Conservation (phyloP, 2,329 filamentous ascomycete species). For the Sporothrix variecibatus region DNA sequence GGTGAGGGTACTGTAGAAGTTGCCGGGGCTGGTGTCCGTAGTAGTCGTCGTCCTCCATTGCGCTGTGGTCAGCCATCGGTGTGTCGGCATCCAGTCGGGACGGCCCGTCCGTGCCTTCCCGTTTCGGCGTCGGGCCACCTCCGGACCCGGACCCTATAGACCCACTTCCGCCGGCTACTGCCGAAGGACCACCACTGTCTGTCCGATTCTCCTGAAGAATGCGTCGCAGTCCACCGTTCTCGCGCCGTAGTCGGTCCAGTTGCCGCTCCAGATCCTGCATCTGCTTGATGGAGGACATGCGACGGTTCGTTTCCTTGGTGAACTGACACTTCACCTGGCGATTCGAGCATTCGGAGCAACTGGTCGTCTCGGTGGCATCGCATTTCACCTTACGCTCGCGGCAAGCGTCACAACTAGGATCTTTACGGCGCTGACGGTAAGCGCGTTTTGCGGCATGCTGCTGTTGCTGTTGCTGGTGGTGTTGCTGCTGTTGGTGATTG, state of each 20-base stretch:
- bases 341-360: slow-evolving; percentile 96
- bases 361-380: slow-evolving; percentile 93
- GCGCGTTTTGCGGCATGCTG: slow-evolving; percentile 81
- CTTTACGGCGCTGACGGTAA: slow-evolving; percentile 91
- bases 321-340: slow-evolving; percentile 98
- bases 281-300: slow-evolving; percentile 99
- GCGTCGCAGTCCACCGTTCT: slow-evolving; percentile 73
- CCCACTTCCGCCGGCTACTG: neutral
- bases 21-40: neutral
- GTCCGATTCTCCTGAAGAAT: slow-evolving; percentile 56
- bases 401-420: slow-evolving; percentile 96
- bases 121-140: slow-evolving; percentile 28
- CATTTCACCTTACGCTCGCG: slow-evolving; percentile 85
- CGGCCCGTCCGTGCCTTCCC: slow-evolving; percentile 24
- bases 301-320: slow-evolving; percentile 96
- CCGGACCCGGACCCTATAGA: slow-evolving; percentile 10
- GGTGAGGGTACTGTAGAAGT: neutral
- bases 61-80: neutral
- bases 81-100: neutral
- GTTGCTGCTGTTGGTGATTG: slow-evolving; percentile 36
- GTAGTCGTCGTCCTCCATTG: neutral
- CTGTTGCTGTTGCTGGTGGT: slow-evolving; percentile 19
- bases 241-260: slow-evolving; percentile 74
- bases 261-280: slow-evolving; percentile 96
- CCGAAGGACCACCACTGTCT: slow-evolving; percentile 36